A percentile compares a stretch with the other conserved stretches of the same genome.
Conservation (phyloP, 805 yeast genomes). For the Ogataea sp. region DNA sequence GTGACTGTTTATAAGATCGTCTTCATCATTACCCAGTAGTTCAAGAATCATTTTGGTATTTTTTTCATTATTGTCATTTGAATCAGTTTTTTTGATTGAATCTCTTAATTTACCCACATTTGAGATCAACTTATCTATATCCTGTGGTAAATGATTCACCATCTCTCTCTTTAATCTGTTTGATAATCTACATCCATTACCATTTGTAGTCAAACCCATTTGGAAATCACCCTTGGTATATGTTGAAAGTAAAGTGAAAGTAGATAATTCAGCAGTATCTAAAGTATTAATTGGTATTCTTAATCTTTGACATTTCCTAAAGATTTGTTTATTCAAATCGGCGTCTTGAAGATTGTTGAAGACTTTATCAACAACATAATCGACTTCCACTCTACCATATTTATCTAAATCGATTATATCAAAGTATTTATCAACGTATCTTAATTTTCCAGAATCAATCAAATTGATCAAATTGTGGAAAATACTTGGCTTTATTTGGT, state of each 20-base stretch:
- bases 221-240: constrained; percentile 67
- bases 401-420: constrained; percentile 36
- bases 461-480: background rate
- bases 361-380: constrained; percentile 63
- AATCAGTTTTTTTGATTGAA: constrained; percentile 37
- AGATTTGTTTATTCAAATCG: constrained; percentile 33
- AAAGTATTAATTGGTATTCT: constrained; percentile 81
- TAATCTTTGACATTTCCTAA: constrained; percentile 40
- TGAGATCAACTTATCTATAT: constrained; percentile 60
- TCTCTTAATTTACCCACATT: constrained; percentile 62
- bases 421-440: constrained; percentile 24
- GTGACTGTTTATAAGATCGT: constrained; percentile 57
- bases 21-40: constrained; percentile 54
- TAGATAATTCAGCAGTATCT: constrained; percentile 63
- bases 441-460: constrained; percentile 16
- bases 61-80: constrained; percentile 31
- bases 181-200: constrained; percentile 86
- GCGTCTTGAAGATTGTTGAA: constrained; percentile 30
- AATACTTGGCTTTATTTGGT: constrained; percentile 1
- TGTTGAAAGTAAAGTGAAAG: constrained; percentile 71
- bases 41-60: constrained; percentile 26
- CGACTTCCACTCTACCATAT: constrained; percentile 57
- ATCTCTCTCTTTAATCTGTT: constrained; percentile 71
- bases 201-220: constrained; percentile 76
- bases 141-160: constrained; percentile 53